Conservation (phyloP, 768 basidiomycete species). For the Dictyophora rubrovolvata region DNA sequence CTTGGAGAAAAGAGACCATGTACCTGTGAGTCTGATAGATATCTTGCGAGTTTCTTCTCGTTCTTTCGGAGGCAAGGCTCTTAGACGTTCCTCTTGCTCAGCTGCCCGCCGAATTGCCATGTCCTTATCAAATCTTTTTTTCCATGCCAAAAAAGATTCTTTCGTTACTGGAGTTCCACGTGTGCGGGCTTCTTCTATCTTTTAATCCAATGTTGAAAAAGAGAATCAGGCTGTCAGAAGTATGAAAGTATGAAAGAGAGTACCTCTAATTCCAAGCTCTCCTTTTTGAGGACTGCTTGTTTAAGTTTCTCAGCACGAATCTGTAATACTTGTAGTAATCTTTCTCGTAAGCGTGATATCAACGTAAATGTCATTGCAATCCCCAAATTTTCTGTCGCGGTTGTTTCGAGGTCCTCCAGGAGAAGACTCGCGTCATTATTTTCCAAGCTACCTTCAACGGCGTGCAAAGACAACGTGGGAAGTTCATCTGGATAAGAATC, state of each 20-base stretch:
- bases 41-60: constrained; percentile 72
- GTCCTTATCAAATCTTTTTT: constrained; percentile 66
- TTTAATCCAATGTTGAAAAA: constrained; percentile 7
- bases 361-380: constrained; percentile 99
- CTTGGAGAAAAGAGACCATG: constrained; percentile 16
- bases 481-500: constrained; percentile 76
- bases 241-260: neutral
- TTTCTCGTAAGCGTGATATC: constrained; percentile 74
- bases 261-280: constrained; percentile 70
- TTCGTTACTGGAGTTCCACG: constrained; percentile 87
- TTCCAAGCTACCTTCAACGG: constrained; percentile 54
- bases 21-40: constrained; percentile 58
- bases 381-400: constrained; percentile 76
- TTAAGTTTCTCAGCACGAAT: constrained; percentile 44
- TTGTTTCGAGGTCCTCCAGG: constrained; percentile 43
- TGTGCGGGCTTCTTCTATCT: constrained; percentile 84
- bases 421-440: constrained; percentile 46
- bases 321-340: constrained; percentile 53
- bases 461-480: constrained; percentile 60
- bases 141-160: constrained; percentile 76
- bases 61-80: constrained; percentile 64
- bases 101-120: constrained; percentile 42
- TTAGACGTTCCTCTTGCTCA: constrained; percentile 74
- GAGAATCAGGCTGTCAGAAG: neutral
- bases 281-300: constrained; percentile 61